Evolutionary conservation across 805 yeast species (phyloP).

Genomic region (Saccharomycopsis oosterbeekiorum): DNA sequence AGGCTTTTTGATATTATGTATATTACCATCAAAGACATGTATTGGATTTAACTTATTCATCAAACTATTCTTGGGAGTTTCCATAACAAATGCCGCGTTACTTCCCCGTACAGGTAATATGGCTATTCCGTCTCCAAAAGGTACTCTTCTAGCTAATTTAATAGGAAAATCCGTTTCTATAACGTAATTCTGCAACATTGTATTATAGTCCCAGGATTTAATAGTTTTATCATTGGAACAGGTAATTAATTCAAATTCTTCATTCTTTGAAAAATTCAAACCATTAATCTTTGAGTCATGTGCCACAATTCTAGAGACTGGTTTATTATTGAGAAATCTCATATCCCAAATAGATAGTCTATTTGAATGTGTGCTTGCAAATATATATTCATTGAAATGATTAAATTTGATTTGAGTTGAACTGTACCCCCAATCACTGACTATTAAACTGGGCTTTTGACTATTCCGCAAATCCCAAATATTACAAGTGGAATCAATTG

Average conservation of each 20-base stretch:
- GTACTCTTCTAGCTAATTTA: conserved; percentile 78
- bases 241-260: conserved; percentile 54
- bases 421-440: conserved; percentile 94
- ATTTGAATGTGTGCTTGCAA: conserved; percentile 84
- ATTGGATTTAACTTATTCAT: conserved; percentile 34
- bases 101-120: conserved; percentile 91
- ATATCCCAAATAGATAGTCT: conserved; percentile 80
- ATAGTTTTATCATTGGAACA: conserved; percentile 83
- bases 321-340: conserved; percentile 62
- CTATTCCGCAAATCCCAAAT: conserved; percentile 91
- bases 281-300: conserved; percentile 87
- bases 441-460: conserved; percentile 52
- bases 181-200: conserved; percentile 19
- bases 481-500: conserved; percentile 78
- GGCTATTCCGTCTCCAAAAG: conserved; percentile 82
- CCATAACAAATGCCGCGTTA: conserved; percentile 34
- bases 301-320: conserved; percentile 54
- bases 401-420: conserved; percentile 96
- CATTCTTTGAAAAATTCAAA: conserved; percentile 63
- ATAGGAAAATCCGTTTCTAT: conserved; percentile 54
- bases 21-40: conserved; percentile 65
- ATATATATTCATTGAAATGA: conserved; percentile 56
- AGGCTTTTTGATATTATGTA: conserved; percentile 40
- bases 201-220: conserved; percentile 63
- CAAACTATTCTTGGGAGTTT: conserved; percentile 17